Conservation (phyloP, 2,329 filamentous ascomycete genomes). For the Seiridium cupressi region DNA sequence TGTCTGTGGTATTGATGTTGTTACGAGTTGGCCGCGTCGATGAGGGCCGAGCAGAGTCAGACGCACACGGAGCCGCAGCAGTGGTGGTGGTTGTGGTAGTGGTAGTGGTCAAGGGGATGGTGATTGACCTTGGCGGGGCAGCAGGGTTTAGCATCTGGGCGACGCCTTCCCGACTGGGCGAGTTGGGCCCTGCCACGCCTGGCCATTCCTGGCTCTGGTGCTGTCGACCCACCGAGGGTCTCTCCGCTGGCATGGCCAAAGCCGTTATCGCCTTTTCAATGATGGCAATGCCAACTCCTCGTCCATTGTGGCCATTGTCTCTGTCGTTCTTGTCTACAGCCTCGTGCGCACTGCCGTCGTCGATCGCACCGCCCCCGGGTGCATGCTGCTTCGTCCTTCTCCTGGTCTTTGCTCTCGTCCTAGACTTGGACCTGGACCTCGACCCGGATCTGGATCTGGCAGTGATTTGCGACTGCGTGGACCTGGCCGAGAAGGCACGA, state of each 20-base stretch:
- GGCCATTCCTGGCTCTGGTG: background rate
- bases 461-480: background rate
- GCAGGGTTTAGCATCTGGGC: background rate
- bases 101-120: background rate
- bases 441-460: background rate
- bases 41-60: background rate
- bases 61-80: background rate
- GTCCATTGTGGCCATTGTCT: background rate
- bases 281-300: background rate
- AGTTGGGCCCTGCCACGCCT: background rate
- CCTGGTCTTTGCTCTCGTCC: background rate
- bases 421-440: background rate
- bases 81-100: background rate
- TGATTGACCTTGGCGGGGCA: slow-evolving; percentile 5
- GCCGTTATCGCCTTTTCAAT: background rate
- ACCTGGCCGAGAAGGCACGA: background rate
- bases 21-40: background rate
- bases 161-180: background rate
- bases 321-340: background rate
- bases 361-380: background rate
- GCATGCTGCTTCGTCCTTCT: background rate
- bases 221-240: background rate
- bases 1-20: background rate
- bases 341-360: background rate
- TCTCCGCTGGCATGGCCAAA: no score